These are phyloP conservation scores for Boletales sp. DNA, from an alignment of 768 basidiomycete genomes.

Conservation along the genomic window DNA sequence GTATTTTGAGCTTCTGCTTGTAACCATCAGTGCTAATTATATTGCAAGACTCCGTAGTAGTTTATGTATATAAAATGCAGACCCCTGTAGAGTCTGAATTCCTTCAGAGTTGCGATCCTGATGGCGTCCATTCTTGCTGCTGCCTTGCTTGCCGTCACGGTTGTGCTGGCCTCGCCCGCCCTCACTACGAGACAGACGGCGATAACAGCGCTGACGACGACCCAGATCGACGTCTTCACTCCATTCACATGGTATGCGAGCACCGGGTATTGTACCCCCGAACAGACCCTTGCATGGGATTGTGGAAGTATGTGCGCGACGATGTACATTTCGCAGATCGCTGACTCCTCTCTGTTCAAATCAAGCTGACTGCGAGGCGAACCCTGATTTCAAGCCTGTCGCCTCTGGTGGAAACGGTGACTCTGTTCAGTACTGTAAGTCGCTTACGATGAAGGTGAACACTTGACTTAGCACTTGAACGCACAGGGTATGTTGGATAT, in stretches of 20 bases:
- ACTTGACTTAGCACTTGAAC: neutral
- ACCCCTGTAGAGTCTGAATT: neutral
- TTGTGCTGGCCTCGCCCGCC: conserved; percentile 18
- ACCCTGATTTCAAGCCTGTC: conserved; percentile 43
- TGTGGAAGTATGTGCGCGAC: conserved; percentile 46
- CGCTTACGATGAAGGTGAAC: neutral
- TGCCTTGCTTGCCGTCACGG: conserved; percentile 11
- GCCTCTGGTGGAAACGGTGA: conserved; percentile 48
- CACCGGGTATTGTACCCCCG: conserved; percentile 46
- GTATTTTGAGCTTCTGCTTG: neutral
- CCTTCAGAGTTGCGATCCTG: neutral
- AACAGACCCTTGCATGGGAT: conserved; percentile 44
- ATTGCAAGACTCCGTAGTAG: neutral
- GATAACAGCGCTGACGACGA: conserved; percentile 37
- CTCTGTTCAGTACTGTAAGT: conserved; percentile 41
- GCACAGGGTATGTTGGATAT: conserved; percentile 52
- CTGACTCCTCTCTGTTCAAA: neutral
- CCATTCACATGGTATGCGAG: conserved; percentile 52
- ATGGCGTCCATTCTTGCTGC: conserved; percentile 19
- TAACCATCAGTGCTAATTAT: conserved; percentile 7
- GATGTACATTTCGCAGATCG: neutral
- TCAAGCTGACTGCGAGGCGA: conserved; percentile 45
- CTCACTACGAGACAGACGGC: conserved; percentile 32
- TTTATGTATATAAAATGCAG: neutral
- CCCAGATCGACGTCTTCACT: conserved; percentile 41